Evolutionary conservation across 768 basidiomycete species (phyloP).

Genomic region (Suillus spraguei): DNA sequence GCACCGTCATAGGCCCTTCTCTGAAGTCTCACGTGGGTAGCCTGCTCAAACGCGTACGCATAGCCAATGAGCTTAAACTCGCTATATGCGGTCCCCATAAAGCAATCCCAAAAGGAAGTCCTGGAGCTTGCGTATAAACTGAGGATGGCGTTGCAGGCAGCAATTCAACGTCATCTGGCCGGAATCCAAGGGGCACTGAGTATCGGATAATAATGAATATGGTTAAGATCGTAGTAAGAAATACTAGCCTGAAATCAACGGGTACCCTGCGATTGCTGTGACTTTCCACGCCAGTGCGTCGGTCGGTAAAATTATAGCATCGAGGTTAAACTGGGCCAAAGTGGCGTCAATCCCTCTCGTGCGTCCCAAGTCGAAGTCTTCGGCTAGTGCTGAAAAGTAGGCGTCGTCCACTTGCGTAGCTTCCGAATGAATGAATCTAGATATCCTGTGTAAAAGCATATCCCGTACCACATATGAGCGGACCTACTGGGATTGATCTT

Average conservation of each 20-base stretch:
- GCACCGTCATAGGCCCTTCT: slow-evolving; percentile 50
- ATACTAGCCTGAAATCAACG: slow-evolving; percentile 50
- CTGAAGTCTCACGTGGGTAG: slow-evolving; percentile 48
- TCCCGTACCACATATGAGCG: not conserved
- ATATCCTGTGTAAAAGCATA: not conserved
- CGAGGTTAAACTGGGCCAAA: slow-evolving; percentile 42
- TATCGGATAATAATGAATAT: slow-evolving; percentile 32
- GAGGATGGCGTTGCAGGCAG: slow-evolving; percentile 45
- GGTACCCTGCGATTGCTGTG: slow-evolving; percentile 59
- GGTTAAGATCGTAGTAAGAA: not conserved
- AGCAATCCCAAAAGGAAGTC: slow-evolving; percentile 56
- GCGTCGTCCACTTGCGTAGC: slow-evolving; percentile 31
- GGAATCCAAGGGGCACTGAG: slow-evolving; percentile 56
- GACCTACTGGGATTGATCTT: slow-evolving; percentile 38
- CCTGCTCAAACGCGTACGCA: slow-evolving; percentile 63
- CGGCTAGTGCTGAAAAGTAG: slow-evolving; percentile 44
- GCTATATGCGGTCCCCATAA: slow-evolving; percentile 58
- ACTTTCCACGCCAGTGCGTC: slow-evolving; percentile 22
- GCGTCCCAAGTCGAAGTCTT: slow-evolving; percentile 46
- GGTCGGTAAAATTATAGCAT: slow-evolving; percentile 49
- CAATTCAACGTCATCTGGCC: slow-evolving; percentile 45
- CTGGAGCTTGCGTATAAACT: slow-evolving; percentile 30
- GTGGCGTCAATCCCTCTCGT: slow-evolving; percentile 54
- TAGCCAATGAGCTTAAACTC: slow-evolving; percentile 56
- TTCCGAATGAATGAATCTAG: slow-evolving; percentile 3